Conservation (phyloP, 2,329 filamentous ascomycete genomes). For the Penicillium brevicompactum region DNA sequence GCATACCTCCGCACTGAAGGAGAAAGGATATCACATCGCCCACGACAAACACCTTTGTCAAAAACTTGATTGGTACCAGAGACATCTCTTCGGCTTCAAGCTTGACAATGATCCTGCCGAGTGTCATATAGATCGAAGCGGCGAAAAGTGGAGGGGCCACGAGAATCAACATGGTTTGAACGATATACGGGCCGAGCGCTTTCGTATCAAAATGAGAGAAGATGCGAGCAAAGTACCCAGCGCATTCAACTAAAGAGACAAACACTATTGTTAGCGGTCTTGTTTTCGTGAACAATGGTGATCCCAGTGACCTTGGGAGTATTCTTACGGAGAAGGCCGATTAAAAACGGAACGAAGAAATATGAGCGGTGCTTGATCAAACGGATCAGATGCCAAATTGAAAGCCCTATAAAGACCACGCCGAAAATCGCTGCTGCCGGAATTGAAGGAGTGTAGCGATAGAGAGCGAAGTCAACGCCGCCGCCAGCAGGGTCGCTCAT, state of each 20-base stretch:
- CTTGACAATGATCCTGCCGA: constrained; percentile 28
- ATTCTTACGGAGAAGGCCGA: constrained; percentile 42
- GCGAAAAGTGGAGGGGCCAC: constrained; percentile 34
- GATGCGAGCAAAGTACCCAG: constrained; percentile 30
- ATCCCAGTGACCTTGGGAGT: constrained; percentile 7
- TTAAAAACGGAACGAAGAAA: constrained; percentile 42
- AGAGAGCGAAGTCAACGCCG: constrained; percentile 30
- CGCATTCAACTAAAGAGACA: constrained; percentile 28
- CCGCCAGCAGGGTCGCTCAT: constrained; percentile 5
- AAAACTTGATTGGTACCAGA: constrained; percentile 22
- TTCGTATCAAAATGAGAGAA: constrained; percentile 28
- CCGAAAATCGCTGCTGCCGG: constrained; percentile 22
- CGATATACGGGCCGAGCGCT: constrained; percentile 28
- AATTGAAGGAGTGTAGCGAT: constrained; percentile 41
- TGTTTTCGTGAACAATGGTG: neutral
- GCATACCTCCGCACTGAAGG: constrained; percentile 29
- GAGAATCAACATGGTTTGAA: constrained; percentile 34
- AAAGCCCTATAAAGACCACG: constrained; percentile 27
- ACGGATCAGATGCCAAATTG: constrained; percentile 19
- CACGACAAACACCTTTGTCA: constrained; percentile 35
- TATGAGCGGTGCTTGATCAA: constrained; percentile 24
- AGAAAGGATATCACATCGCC: constrained; percentile 34
- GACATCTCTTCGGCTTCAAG: constrained; percentile 23
- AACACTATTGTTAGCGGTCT: neutral
- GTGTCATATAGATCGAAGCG: constrained; percentile 34